phyloP scores from a whole-genome alignment of 2,329 filamentous ascomycete species.

The Sclerotinia spermophila region DNA sequence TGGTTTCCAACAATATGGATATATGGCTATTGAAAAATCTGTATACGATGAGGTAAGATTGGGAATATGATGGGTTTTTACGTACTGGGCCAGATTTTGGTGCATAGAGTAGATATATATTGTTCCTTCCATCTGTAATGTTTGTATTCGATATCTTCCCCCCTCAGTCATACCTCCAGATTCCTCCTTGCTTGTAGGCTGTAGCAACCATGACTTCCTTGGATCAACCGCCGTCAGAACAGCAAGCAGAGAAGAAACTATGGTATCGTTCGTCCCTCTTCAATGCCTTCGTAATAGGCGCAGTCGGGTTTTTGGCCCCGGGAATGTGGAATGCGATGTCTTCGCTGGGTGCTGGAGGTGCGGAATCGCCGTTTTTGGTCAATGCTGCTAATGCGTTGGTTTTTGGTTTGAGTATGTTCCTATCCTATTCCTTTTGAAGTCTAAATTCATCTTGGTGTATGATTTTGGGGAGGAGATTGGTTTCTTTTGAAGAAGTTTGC shows the following conservation, averaged over 20 bases:
- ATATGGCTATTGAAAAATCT: neutral
- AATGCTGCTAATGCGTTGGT: constrained; percentile 46
- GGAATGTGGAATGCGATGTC: constrained; percentile 44
- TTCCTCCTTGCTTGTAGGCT: neutral
- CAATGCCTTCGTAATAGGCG: constrained; percentile 41
- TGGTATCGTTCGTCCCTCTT: constrained; percentile 38
- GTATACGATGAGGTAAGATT: neutral
- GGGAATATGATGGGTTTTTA: no score
- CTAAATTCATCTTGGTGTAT: neutral
- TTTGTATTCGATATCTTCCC: neutral
- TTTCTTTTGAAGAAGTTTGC: constrained; percentile 6
- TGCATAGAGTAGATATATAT: neutral
- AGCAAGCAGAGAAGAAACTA: neutral
- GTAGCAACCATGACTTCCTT: neutral
- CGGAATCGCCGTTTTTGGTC: constrained; percentile 46
- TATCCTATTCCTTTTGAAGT: neutral
- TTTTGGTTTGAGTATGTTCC: constrained; percentile 43
- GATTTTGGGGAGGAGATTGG: neutral
- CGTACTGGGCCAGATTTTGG: neutral
- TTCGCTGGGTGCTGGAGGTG: constrained; percentile 42
- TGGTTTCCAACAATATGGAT: neutral
- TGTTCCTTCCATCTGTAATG: neutral
- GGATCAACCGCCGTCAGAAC: neutral
- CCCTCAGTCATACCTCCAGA: neutral
- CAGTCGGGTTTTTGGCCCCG: constrained; percentile 40